Evolutionary conservation across 805 yeast species (phyloP).

Genomic region (Candida ficus): DNA sequence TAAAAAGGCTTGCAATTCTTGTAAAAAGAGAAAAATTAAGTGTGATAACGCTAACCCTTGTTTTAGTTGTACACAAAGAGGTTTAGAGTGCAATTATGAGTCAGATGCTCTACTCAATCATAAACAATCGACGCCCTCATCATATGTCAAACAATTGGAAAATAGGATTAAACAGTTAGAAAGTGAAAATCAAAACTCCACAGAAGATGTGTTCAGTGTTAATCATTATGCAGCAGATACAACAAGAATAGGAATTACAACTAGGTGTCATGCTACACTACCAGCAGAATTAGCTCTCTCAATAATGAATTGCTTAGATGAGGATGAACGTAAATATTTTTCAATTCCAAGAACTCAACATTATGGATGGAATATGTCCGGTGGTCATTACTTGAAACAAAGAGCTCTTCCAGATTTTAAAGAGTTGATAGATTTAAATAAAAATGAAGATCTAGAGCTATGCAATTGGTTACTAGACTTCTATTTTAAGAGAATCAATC

Average conservation of each 20-base stretch:
- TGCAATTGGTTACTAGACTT: constrained; percentile 31
- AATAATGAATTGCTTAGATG: constrained; percentile 29
- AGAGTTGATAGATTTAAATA: constrained; percentile 16
- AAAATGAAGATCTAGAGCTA: constrained; percentile 17
- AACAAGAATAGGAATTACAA: constrained; percentile 41
- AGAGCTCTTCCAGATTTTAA: constrained; percentile 25
- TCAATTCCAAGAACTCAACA: constrained; percentile 47
- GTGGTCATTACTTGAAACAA: constrained; percentile 44
- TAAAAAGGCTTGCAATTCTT: background rate
- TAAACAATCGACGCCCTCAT: too few relatives aligned
- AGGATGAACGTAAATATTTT: constrained; percentile 29
- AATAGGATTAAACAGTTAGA: constrained; percentile 37
- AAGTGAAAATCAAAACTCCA: constrained; percentile 12
- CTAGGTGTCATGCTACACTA: constrained; percentile 40
- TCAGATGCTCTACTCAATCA: too few relatives aligned
- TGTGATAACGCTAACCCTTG: background rate
- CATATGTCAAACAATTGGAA: constrained; percentile 34
- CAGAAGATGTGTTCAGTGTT: constrained; percentile 11
- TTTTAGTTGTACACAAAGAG: background rate
- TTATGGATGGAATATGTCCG: constrained; percentile 63
- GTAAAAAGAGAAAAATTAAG: background rate
- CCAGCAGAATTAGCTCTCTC: constrained; percentile 34
- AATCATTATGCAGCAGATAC: constrained; percentile 24
- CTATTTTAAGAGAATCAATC: constrained; percentile 46
- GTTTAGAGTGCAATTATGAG: background rate